Evolutionary conservation across 78 protist genomes (phyloP).

Genomic region (Cyanophora paradoxa): DNA sequence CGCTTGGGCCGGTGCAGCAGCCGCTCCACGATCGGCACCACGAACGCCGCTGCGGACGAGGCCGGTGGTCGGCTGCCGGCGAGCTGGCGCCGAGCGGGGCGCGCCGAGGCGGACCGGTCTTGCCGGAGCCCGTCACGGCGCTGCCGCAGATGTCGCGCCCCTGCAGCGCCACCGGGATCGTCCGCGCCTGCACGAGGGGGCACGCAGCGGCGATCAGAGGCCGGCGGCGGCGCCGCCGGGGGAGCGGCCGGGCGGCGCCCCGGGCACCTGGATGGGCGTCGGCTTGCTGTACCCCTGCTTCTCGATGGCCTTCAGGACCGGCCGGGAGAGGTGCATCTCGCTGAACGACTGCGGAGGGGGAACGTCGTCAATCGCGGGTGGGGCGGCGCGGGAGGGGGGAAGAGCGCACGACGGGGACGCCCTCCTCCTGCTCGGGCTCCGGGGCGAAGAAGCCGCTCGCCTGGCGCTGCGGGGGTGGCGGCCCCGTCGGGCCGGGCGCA

Average conservation of each 20-base stretch:
- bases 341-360: not conserved
- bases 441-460: too few relatives aligned
- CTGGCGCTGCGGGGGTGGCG: too few relatives aligned
- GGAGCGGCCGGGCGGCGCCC: not conserved
- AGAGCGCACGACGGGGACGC: too few relatives aligned
- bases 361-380: too few relatives aligned
- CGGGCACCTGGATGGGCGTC: conserved; percentile 30
- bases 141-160: conserved; percentile 72
- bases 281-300: conserved; percentile 19
- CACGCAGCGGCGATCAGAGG: not conserved
- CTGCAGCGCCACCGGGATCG: conserved; percentile 56
- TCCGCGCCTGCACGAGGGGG: conserved; percentile 15
- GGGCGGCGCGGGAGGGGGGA: too few relatives aligned
- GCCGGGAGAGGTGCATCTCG: not conserved
- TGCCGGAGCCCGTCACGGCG: conserved; percentile 86
- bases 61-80: too few relatives aligned
- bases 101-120: too few relatives aligned
- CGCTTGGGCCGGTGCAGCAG: conserved; percentile 29
- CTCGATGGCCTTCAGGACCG: not conserved
- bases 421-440: too few relatives aligned
- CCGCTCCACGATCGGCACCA: conserved; percentile 72
- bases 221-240: not conserved
- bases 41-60: conserved; percentile 85
- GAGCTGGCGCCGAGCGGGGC: too few relatives aligned
- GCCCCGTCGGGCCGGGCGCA: too few relatives aligned